Evolutionary conservation across 805 yeast genomes (phyloP).

Genomic region (Pichia thaimueangensis): DNA sequence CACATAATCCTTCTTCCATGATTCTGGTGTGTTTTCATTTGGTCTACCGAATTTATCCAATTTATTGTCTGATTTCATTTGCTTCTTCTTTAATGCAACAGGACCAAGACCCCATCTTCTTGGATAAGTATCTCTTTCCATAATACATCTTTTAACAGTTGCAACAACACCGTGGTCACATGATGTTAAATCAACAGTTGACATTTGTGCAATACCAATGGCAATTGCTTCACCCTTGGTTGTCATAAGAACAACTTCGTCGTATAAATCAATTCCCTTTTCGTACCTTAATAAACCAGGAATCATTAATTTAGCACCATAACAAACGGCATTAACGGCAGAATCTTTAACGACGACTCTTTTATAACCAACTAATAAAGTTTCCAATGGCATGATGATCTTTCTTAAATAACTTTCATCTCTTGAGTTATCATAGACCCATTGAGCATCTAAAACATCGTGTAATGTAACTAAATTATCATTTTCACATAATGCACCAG

Average conservation of each 20-base stretch:
- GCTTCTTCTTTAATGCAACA: slow-evolving; percentile 97
- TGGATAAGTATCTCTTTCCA: slow-evolving; percentile 99
- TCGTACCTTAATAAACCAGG: slow-evolving; percentile 97
- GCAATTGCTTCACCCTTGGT: slow-evolving; percentile 99
- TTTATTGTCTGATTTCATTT: slow-evolving; percentile 94
- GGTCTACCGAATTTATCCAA: slow-evolving; percentile 92
- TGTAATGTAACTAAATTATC: slow-evolving; percentile 93
- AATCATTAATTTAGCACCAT: slow-evolving; percentile 98
- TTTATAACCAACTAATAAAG: slow-evolving; percentile 89
- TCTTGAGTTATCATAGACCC: slow-evolving; percentile 93
- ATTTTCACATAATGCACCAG: slow-evolving; percentile 88
- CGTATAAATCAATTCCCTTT: slow-evolving; percentile 94
- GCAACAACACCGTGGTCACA: slow-evolving; percentile 99
- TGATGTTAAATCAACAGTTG: slow-evolving; percentile 90
- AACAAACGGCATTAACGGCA: slow-evolving; percentile 96
- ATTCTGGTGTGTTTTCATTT: slow-evolving; percentile 89
- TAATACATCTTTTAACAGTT: slow-evolving; percentile 96
- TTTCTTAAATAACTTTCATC: slow-evolving; percentile 94
- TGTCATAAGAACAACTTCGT: slow-evolving; percentile 95
- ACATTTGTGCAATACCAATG: slow-evolving; percentile 97
- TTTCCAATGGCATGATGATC: slow-evolving; percentile 91
- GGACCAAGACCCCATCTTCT: slow-evolving; percentile 99
- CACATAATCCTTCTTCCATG: slow-evolving; percentile 84
- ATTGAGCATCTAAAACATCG: slow-evolving; percentile 97
- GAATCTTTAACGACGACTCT: slow-evolving; percentile 88